Base-by-base conservation (phyloP, 306 rosid genomes). In the Morella rubra region DNA sequence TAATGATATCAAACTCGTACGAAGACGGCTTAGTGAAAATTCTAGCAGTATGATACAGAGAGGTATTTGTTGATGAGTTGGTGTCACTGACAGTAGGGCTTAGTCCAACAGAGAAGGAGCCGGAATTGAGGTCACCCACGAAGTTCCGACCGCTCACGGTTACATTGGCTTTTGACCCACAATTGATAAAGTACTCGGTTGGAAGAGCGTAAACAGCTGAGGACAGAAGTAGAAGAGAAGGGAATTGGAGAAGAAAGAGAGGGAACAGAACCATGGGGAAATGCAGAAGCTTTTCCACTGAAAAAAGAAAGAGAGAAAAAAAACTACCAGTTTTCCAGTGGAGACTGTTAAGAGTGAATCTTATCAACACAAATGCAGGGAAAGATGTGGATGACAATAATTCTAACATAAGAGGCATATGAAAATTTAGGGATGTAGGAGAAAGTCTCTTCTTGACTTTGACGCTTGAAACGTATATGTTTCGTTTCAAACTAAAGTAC, bases 1-100 rank as follows among this genome's bases (percentile, higher is more conserved):
- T 4, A 0, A 7, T 7, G 44, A 77, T 62, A 0, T 0, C 10
- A 77, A 85, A 83, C 52, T 78, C 0, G 1, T 81, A 86, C 10
- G 37, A 61, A 55, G 79, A 81, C 0, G 56, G 14, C 0, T 10
- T 8, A 12, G 0, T 2, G 61, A 74, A 81, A 45, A 73, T 14
- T 62, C 86, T 88, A 20, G 86, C 85, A 1, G 88, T 75, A 64
- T 44, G 83, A 70, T 88, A 78, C 0, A 80, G 81, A 51, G 75
- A 27, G 15, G 52, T 18, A 1, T 44, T 51, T 2, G 60, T 3
- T 15, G 75, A 60, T 14, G 62, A 47, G 10, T 6, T 75, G 10
- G 0, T 18, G 14, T 42, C 51, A 47, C 10, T 0, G 55, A 73
- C 2, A 22, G 2, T 0, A 8, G 1, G n/a, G 73, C 77, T 69